Percentiles rank a stretch among this genome's conserved stretches.
Conservation (phyloP, 305 asterid genomes). For the Striga hermonthica region DNA sequence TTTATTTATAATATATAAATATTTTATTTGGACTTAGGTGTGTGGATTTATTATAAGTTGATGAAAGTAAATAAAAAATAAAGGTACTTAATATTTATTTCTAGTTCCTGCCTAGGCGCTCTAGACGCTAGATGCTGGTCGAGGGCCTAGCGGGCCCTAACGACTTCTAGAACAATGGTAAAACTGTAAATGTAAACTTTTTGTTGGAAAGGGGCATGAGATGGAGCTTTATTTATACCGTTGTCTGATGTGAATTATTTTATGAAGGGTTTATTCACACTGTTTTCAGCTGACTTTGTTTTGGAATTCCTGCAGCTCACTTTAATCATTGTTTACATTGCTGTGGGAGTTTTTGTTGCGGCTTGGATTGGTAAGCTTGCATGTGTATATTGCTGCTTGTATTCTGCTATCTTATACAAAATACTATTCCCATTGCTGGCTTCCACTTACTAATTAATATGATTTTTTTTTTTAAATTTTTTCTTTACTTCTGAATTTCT, state of each 20-base stretch:
- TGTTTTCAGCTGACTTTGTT: conserved; percentile 31
- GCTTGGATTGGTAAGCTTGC: conserved; percentile 95
- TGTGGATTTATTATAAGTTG: too few species aligned
- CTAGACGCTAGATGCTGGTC: too few species aligned
- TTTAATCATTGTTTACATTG: conserved; percentile 71
- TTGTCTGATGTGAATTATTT: neutral
- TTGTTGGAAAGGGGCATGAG: neutral
- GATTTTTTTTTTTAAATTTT: neutral
- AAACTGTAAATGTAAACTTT: neutral
- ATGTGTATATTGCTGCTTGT: conserved; percentile 21
- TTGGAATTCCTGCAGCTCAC: conserved; percentile 76
- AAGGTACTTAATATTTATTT: too few species aligned
- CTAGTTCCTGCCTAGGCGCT: too few species aligned
- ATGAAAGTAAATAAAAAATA: too few species aligned
- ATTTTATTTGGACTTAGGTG: too few species aligned
- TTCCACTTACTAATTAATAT: conserved; percentile 22
- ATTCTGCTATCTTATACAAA: conserved; percentile 18
- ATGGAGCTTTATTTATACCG: neutral
- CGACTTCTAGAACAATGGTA: too few species aligned
- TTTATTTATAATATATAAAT: too few species aligned
- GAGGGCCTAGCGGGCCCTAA: too few species aligned
- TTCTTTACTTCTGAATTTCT: conserved; percentile 25
- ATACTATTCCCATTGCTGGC: conserved; percentile 22
- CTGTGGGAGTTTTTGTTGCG: conserved; percentile 87
- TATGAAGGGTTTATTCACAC: neutral